Evolutionary conservation across 768 basidiomycete species (phyloP).

Genomic region (Zangia roseola): DNA sequence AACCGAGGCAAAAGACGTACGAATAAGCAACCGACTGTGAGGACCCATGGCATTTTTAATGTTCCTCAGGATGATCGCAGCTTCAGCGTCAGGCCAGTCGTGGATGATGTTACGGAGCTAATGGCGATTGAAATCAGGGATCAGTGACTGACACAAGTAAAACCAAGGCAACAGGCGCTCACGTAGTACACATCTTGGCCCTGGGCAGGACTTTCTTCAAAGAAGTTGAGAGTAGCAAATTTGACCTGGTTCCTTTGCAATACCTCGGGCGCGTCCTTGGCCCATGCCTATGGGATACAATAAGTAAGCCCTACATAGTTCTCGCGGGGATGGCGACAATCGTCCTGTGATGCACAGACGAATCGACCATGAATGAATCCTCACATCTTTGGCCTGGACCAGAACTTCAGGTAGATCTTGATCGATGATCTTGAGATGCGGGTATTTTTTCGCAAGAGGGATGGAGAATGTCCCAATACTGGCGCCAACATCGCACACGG

Average conservation of each 20-base stretch:
- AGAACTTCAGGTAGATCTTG: slow-evolving; percentile 32
- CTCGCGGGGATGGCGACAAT: neutral
- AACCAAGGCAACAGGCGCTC: neutral
- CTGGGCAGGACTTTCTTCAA: slow-evolving; percentile 12
- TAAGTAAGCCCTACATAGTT: neutral
- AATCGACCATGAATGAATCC: neutral
- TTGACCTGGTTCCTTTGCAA: slow-evolving; percentile 15
- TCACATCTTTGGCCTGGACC: slow-evolving; percentile 21
- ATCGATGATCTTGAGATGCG: slow-evolving; percentile 25
- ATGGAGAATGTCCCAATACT: slow-evolving; percentile 29
- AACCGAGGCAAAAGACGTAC: slow-evolving; percentile 13
- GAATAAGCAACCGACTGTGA: too few species aligned
- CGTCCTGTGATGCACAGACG: neutral
- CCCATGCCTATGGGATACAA: slow-evolving; percentile 11
- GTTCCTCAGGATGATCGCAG: slow-evolving; percentile 31
- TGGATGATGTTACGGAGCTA: too few species aligned
- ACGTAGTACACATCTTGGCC: slow-evolving; percentile 27
- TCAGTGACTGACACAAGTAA: neutral
- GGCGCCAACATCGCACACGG: slow-evolving; percentile 30
- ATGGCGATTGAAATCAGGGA: neutral
- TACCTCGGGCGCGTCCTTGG: slow-evolving; percentile 14
- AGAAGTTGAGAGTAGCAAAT: slow-evolving; percentile 15
- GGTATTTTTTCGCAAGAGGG: slow-evolving; percentile 24
- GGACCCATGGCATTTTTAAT: slow-evolving; percentile 29
- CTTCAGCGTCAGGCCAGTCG: slow-evolving; percentile 38